phyloP scores from a whole-genome alignment of 2,329 filamentous ascomycete genomes.

The Verticillium tricorpus region DNA sequence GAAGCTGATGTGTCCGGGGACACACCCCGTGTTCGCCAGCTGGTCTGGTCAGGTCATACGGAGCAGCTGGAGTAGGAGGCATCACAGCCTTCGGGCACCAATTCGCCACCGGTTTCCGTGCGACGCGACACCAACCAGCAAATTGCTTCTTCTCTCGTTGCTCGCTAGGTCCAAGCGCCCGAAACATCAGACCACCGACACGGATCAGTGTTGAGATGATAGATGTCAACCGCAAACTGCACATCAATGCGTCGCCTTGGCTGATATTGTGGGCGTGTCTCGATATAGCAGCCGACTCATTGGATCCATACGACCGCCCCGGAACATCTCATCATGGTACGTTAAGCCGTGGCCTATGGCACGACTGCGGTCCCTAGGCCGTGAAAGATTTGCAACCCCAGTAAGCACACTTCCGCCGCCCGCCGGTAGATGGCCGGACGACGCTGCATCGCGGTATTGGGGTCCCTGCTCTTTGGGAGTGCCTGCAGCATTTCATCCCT shows the following conservation, averaged over 20 bases:
- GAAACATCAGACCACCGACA: neutral
- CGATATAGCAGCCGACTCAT: neutral
- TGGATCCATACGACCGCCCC: neutral
- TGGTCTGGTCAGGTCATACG: neutral
- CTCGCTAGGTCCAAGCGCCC: neutral
- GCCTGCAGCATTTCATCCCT: neutral
- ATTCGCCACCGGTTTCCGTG: neutral
- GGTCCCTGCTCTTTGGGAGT: neutral
- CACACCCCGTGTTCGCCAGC: neutral
- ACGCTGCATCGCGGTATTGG: neutral
- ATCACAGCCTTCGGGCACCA: neutral
- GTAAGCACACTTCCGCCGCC: neutral
- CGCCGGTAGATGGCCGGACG: neutral
- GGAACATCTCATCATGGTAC: neutral
- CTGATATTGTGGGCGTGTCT: neutral
- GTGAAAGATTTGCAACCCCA: neutral
- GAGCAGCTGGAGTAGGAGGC: too few species aligned
- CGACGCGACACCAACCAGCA: neutral
- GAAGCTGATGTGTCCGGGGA: neutral
- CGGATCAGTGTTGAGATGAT: neutral
- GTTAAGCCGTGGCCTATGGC: neutral
- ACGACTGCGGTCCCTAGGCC: neutral
- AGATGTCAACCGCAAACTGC: neutral
- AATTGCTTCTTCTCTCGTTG: neutral
- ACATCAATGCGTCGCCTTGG: neutral